Evolutionary conservation across 2,329 filamentous ascomycete genomes (phyloP).

Genomic region (Aspergillus ruber): DNA sequence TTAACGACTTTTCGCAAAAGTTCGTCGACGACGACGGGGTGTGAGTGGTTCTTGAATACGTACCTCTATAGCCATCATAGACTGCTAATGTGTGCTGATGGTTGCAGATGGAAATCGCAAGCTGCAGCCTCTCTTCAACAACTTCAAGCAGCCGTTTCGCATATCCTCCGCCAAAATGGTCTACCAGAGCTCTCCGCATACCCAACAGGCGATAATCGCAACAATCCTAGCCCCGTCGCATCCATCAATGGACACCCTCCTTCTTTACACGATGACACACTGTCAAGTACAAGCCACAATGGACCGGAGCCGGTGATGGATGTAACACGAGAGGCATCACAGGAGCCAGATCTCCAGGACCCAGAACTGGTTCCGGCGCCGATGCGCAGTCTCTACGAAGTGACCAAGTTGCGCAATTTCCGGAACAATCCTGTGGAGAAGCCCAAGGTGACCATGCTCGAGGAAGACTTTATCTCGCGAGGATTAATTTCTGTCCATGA

Average conservation of each 20-base stretch:
- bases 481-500: slow-evolving; percentile 43
- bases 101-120: slow-evolving; percentile 41
- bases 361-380: slow-evolving; percentile 43
- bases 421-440: slow-evolving; percentile 32
- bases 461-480: slow-evolving; percentile 47
- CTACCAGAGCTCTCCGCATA: slow-evolving; percentile 38
- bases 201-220: slow-evolving; percentile 22
- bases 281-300: slow-evolving; percentile 21
- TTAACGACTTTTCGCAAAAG: slow-evolving; percentile 52
- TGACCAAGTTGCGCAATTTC: slow-evolving; percentile 44
- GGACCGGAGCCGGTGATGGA: slow-evolving; percentile 30
- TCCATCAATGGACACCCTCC: slow-evolving; percentile 22
- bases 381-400: slow-evolving; percentile 51
- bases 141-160: slow-evolving; percentile 40
- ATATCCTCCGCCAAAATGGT: slow-evolving; percentile 39
- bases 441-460: slow-evolving; percentile 32
- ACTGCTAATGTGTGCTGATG: neutral
- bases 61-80: neutral
- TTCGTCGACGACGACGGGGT: slow-evolving; percentile 49
- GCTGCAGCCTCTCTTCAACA: slow-evolving; percentile 37
- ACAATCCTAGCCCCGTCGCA: slow-evolving; percentile 20
- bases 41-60: slow-evolving; percentile 28
- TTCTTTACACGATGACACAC: slow-evolving; percentile 19
- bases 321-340: slow-evolving; percentile 42
- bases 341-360: slow-evolving; percentile 36